Evolutionary conservation across 2,329 filamentous ascomycete species (phyloP).

Genomic region (Aspergillus phoenicis): DNA sequence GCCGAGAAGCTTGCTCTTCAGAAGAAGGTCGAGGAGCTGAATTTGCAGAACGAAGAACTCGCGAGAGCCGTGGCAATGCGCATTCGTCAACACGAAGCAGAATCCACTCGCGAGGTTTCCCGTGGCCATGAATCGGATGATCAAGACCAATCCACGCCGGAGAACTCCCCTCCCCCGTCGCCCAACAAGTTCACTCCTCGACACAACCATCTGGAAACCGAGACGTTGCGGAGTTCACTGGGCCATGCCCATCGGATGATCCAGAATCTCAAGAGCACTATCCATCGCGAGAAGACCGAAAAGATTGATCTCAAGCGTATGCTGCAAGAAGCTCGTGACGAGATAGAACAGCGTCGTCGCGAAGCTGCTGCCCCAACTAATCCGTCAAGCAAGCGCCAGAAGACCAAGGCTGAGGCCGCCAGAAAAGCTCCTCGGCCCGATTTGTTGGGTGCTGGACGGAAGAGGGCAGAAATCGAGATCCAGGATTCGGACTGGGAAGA

Average conservation of each 20-base stretch:
- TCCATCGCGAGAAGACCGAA: conserved; percentile 97
- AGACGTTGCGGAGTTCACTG: conserved; percentile 91
- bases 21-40: conserved; percentile 84
- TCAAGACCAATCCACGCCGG: conserved; percentile 72
- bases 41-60: conserved; percentile 85
- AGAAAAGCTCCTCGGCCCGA: conserved; percentile 77
- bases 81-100: conserved; percentile 66
- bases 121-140: conserved; percentile 67
- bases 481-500: conserved; percentile 93
- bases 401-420: conserved; percentile 67
- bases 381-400: conserved; percentile 55
- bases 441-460: conserved; percentile 73
- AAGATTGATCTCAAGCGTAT: conserved; percentile 94
- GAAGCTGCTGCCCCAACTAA: conserved; percentile 51
- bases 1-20: conserved; percentile 77
- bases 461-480: conserved; percentile 74
- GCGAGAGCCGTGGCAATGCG: conserved; percentile 80
- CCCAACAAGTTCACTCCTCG: conserved; percentile 89
- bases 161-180: conserved; percentile 86
- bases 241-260: conserved; percentile 96
- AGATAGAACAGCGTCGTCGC: conserved; percentile 70
- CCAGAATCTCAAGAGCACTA: conserved; percentile 89
- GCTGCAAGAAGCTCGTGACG: conserved; percentile 91
- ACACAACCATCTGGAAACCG: conserved; percentile 88
- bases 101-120: conserved; percentile 60